A percentile compares a stretch with the other conserved stretches of the same genome.
Evolutionary conservation across 352 stramenopile genomes (phyloP).

Genomic region (Phytophthora nicotianae): DNA sequence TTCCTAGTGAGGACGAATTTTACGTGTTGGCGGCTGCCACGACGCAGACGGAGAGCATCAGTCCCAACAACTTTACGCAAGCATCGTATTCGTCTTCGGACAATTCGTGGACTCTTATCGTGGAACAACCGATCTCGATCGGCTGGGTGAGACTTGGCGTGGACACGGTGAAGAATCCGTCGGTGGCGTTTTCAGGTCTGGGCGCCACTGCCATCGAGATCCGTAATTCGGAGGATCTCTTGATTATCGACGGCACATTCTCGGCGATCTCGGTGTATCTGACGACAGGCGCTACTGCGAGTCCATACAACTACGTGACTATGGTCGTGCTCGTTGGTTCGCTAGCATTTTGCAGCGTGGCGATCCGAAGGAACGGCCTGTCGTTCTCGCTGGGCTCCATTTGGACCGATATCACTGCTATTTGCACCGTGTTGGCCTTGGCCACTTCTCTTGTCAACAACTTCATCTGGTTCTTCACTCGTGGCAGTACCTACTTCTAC

Average conservation of each 20-base stretch:
- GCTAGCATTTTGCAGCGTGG: constrained; percentile 80
- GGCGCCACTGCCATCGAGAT: constrained; percentile 68
- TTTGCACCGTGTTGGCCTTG: constrained; percentile 80
- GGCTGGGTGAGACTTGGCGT: constrained; percentile 76
- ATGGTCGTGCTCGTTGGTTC: constrained; percentile 86
- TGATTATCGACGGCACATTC: constrained; percentile 66
- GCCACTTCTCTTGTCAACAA: constrained; percentile 85
- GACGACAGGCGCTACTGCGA: constrained; percentile 58
- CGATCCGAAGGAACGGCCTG: constrained; percentile 84
- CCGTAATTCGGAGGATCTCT: constrained; percentile 47
- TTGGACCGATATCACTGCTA: constrained; percentile 87
- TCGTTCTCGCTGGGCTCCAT: constrained; percentile 85
- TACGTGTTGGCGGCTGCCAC: constrained; percentile 15
- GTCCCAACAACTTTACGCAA: constrained; percentile 37
- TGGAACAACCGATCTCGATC: constrained; percentile 59
- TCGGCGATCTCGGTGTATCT: constrained; percentile 81
- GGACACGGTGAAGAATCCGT: constrained; percentile 76
- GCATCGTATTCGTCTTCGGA: constrained; percentile 29
- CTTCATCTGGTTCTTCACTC: constrained; percentile 75
- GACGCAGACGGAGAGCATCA: neutral
- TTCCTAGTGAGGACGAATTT: constrained; percentile 15
- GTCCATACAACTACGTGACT: constrained; percentile 90
- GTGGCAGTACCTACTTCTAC: constrained; percentile 82
- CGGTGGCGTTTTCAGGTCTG: constrained; percentile 68
- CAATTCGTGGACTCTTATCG: constrained; percentile 64